These are phyloP conservation scores for Hymenoscyphus albidus DNA, from an alignment of 2,329 filamentous ascomycete genomes.

Conservation along the genomic window DNA sequence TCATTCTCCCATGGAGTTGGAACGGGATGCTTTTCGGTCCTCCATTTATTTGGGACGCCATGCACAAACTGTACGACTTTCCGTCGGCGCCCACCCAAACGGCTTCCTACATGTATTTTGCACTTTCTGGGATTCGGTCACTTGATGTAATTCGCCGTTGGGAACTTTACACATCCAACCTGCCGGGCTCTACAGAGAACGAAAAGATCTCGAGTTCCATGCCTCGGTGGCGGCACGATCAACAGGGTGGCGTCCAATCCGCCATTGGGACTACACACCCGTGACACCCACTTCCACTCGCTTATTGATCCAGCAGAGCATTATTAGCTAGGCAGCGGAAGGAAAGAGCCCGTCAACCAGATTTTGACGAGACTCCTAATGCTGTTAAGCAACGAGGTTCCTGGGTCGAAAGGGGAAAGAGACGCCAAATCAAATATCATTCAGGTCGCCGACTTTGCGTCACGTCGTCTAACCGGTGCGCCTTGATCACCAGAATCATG, in stretches of 20 bases:
- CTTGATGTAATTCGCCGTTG: not conserved
- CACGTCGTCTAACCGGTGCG: not conserved
- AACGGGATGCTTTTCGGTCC: not conserved
- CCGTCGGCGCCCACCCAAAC: not conserved
- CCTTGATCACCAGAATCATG: not conserved
- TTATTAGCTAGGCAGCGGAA: not conserved
- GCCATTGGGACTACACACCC: not conserved
- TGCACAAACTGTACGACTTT: not conserved
- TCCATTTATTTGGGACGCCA: not conserved
- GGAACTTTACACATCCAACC: not conserved
- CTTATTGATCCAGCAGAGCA: not conserved
- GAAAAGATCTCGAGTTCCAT: not conserved
- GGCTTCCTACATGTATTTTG: not conserved
- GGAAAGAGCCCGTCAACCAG: not conserved
- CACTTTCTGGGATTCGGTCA: not conserved
- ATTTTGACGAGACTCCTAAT: not conserved
- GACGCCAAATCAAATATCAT: not conserved
- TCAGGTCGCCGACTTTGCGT: slow-evolving; percentile 3
- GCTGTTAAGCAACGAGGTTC: not conserved
- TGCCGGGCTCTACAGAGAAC: not conserved
- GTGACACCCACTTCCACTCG: not conserved
- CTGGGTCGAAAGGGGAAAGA: not conserved
- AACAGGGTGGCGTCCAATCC: slow-evolving; percentile 2
- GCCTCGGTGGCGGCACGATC: not conserved
- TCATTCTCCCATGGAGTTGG: not conserved